A percentile compares a stretch with the other conserved stretches of the same genome.
Evolutionary conservation across 805 yeast species (phyloP).

Genomic region (Wickerhamiella alocasiicola): DNA sequence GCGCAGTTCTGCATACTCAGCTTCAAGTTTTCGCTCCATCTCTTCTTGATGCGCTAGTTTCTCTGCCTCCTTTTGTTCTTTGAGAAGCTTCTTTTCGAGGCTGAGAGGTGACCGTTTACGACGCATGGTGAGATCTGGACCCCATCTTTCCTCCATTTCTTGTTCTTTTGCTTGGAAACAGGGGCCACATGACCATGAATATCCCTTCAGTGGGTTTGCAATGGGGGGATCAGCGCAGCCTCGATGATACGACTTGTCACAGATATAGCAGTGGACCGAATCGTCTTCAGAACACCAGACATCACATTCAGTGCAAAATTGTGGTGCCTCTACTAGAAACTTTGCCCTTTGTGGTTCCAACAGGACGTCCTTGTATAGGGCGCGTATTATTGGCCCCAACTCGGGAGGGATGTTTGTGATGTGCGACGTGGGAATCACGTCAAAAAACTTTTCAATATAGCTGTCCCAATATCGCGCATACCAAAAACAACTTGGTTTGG

Average conservation of each 20-base stretch:
- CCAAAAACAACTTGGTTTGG: constrained; percentile 60
- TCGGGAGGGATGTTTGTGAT: constrained; percentile 46
- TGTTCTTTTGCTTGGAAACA: constrained; percentile 6
- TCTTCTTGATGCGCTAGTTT: background rate
- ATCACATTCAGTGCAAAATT: constrained; percentile 62
- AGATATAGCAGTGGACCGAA: constrained; percentile 68
- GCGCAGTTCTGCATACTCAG: background rate
- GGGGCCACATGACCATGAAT: constrained; percentile 3
- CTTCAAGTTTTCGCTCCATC: background rate
- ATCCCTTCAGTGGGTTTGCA: constrained; percentile 59
- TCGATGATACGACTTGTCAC: constrained; percentile 62
- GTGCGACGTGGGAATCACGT: constrained; percentile 51
- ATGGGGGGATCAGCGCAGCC: constrained; percentile 79
- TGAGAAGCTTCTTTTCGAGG: constrained; percentile 1
- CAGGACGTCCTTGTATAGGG: constrained; percentile 61
- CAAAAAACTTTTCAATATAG: constrained; percentile 72
- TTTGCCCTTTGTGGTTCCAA: constrained; percentile 58
- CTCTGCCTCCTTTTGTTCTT: constrained; percentile 7
- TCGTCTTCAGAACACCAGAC: constrained; percentile 74
- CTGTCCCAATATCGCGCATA: constrained; percentile 78
- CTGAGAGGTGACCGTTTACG: constrained; percentile 7
- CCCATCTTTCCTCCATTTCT: background rate
- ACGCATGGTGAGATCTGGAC: constrained; percentile 2
- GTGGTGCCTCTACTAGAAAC: constrained; percentile 49
- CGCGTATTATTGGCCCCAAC: constrained; percentile 48